Evolutionary conservation across 169 alveolate genomes (phyloP), one percentile per base, ranked within the genome.

Genomic region (Cryptosporidium tyzzeri): DNA sequence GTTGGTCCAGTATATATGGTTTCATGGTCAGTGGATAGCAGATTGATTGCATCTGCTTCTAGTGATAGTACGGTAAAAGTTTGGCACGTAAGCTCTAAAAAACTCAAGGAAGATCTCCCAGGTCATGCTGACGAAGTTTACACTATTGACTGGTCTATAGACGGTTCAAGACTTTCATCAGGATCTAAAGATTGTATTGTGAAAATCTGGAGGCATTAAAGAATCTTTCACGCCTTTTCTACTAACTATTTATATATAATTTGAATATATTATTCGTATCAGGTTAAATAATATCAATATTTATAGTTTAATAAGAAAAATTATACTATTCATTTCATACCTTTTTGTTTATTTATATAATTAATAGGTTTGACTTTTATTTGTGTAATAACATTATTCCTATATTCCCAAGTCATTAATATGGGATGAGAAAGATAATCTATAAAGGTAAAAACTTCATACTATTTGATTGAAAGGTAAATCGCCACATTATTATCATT

Each of bases 81-180:
- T 44, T 97, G 99, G 99, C 97, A 97, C 73, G 96, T 96, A 10
- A 95, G 95, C 67, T 95, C 97, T 68, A 92, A 96, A 71, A 98
- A 97, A 84, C 95, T 97, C 44, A 96, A 97, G 94, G 97, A 93
- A 75, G 99, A 97, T 91, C 95, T 98, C 23, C 99, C 99, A 26
- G 99, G 99, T 9, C 99, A 97, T 91, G 98, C 99, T 10, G 99
- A 98, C 91, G 99, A 98, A 85, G 98, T 98, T 4, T 98, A 97
- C 93, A 98, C 99, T 3, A 95, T 98, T 29, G 99, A 98, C 91
- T 98, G 99, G 99, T 93, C 98, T 33, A 97, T 97, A 55, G 98
- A 97, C 85, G 99, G 99, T 39, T 93, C 95, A 37, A 96, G 95
- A 69, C 99, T 97, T 44, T 99, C 98, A 5, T 94, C 98, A 61